Base-by-base conservation (phyloP, 2,329 filamentous ascomycete species). In the Fusarium nygamai region DNA sequence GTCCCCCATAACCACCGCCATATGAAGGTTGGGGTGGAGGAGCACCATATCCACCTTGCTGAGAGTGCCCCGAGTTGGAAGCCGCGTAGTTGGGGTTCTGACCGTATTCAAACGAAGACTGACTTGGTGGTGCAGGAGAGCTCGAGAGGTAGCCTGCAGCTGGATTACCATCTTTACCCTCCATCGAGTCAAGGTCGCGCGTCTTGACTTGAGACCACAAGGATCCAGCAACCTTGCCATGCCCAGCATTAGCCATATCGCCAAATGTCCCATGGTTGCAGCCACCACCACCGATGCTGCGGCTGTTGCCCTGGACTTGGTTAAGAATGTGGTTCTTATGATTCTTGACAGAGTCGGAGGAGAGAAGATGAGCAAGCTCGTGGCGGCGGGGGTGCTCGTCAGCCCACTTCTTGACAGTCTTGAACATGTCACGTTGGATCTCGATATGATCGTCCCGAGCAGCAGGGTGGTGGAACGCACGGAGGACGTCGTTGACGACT, bases 401-500 rank as follows among this genome's bases (percentile, higher is more conserved):
- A 0, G 90, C 92, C 96, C 96, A 99, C 67, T 89, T 88, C 78
- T 93, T 89, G 5, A 99, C 94, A 1, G 93, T 94, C 62, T 91
- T 88, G 84, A 94, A 98, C 96, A 99, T 99, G 60, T 92, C 91
- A 50, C 90, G 89, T 74, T 98, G 96, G 34, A 96, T 91, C 80
- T 97, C 93, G 65, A 93, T 85, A 64, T 87, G 86, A 62, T 93
- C 91, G 76, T 96, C 89, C 31, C 96, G 92, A 36, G 94, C 86
- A 12, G 93, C 93, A 3, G 96, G 96, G 80, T 99, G 96, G 81
- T 99, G 96, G 85, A 98, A 97, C 17, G 94, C 91, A 31, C 90
- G 90, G 53, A 95, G 85, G 46, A 97, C 90, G 76, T 98, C 96
- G 72, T 94, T 87, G 71, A 95, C 87, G 2, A 98, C 92, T 82